Conservation (phyloP, 495 filamentous ascomycete genomes). For the Aspergillus saccharolyticus region DNA sequence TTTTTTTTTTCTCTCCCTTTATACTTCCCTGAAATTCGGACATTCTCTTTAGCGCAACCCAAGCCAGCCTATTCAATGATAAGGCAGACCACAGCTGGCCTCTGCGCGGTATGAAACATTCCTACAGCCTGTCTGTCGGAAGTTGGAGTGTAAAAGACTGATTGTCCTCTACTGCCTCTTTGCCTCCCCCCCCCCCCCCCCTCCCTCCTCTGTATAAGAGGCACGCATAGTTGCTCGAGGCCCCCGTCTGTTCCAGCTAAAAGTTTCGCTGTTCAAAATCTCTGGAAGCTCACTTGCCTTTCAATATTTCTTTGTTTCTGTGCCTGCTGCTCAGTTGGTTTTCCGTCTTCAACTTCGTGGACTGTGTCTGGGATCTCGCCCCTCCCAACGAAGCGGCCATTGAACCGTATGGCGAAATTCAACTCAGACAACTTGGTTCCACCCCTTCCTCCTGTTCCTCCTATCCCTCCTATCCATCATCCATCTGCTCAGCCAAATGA, state of each 20-base stretch:
- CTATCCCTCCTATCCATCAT: conserved; percentile 13
- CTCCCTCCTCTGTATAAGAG: neutral
- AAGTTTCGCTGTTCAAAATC: neutral
- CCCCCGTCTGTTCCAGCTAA: neutral
- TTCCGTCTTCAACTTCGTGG: neutral
- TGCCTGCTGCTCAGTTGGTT: neutral
- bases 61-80: conserved; percentile 7
- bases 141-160: conserved; percentile 1
- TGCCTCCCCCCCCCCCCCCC: too few species aligned
- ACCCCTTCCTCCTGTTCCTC: conserved; percentile 14
- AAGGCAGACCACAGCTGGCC: conserved; percentile 2
- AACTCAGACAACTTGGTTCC: conserved; percentile 14
- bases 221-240: neutral
- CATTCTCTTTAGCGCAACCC: neutral
- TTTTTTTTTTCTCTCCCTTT: too few species aligned
- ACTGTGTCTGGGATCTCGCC: conserved; percentile 4
- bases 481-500: conserved; percentile 11
- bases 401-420: conserved; percentile 12
- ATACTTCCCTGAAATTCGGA: neutral
- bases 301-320: neutral
- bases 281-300: neutral
- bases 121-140: conserved; percentile 1
- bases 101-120: conserved; percentile 8
- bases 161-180: conserved; percentile 3
- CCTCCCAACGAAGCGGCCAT: neutral